Base-by-base conservation (phyloP, 2,329 filamentous ascomycete species). In the Alternaria hordeiaustralica region DNA sequence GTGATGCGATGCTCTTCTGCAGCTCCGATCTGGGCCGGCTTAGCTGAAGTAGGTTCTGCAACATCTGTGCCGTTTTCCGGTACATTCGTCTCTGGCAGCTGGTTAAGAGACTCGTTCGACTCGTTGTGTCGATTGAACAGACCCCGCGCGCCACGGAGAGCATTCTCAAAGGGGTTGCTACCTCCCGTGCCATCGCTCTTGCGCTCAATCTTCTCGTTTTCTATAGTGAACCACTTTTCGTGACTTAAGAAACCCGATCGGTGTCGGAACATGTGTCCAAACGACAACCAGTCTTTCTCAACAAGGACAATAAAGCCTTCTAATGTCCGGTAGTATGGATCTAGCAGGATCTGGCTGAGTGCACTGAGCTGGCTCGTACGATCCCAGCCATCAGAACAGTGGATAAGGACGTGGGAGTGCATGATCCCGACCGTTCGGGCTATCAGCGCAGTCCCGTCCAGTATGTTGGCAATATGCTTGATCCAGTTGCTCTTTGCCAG, bases 361-460 rank as follows among this genome's bases (percentile, higher is more conserved):
- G 94, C 94, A 74, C 94, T 96, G 55, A 99, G 86, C 81, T 99
- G 96, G 74, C 94, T 95, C 8, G 96, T 99, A 55, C 96, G 91
- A 81, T 99, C 96, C 96, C 96, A 99, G 5, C 96, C 96, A 80
- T 99, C 96, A 3, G 96, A 98, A 81, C 96, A 99, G 80, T 99
- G 96, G 53, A 99, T 97, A 49, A 99, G 84, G 11, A 97, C 95
- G 78, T 99, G 94, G 2, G 94, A 97, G 75, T 97, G 95, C 69
- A 93, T 92, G 61, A 98, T 90, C 28, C 94, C 96, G 33, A 99
- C 90, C 72, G 96, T 93, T 30, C 92, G 87, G 28, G 94, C 91
- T 71, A 98, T 97, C 60, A 96, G 84, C 53, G 90, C 88, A 6
- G 94, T 91, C 1, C 96, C 96, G 65, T 96, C 92, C 15, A 99